Base-by-base conservation (phyloP, 352 stramenopile species). In the Globisporangium carolinianum region DNA sequence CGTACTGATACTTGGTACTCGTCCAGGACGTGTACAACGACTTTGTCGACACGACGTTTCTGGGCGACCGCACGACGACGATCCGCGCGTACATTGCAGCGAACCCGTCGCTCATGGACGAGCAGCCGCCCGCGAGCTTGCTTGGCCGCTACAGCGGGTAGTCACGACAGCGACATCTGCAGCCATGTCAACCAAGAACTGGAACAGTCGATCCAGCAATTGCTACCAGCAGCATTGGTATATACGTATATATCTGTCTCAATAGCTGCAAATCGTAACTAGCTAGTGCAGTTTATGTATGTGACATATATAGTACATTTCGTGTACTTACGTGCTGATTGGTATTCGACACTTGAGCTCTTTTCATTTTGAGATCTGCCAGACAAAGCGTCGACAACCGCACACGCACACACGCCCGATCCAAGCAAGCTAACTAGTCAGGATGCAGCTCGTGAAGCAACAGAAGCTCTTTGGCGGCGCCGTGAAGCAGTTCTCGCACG, bases 31-130 rank as follows among this genome's bases (percentile, higher is more conserved):
- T 89, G 35, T 85, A 86, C 63, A 62, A 81, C 5, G 69, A 89
- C 41, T 97, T 98, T 67, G 67, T 97, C 2, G 63, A 86, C 62
- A 91, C 95, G n/a, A 97, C 89, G 17, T 97, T 86, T 65, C 74
- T 97, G 14, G 86, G 86, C 46, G 89, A 97, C 73, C 77, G 92
- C 58, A 80, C 62, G 47, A 98, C 89, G 10, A 93, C 84, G 3
- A 77, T 97, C 61, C 61, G 83, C 62, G 61, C 87, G 61, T 97
- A 97, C 65, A 73, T 98, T 46, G 68, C 75, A 9, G 47, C 75
- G 42, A 79, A 94, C 67, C 79, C 85, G 49, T 69, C 79, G 51
- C 79, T 97, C 59, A 92, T 96, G 82, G 67, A 86, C n/a, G 77
- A 83, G 49, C 60, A 71, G 46, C 89, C 89, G 17, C 91, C 89